Evolutionary conservation across 208 protist species (phyloP), one percentile per base, ranked within the genome.

Genomic region (Leishmania mexicana): DNA sequence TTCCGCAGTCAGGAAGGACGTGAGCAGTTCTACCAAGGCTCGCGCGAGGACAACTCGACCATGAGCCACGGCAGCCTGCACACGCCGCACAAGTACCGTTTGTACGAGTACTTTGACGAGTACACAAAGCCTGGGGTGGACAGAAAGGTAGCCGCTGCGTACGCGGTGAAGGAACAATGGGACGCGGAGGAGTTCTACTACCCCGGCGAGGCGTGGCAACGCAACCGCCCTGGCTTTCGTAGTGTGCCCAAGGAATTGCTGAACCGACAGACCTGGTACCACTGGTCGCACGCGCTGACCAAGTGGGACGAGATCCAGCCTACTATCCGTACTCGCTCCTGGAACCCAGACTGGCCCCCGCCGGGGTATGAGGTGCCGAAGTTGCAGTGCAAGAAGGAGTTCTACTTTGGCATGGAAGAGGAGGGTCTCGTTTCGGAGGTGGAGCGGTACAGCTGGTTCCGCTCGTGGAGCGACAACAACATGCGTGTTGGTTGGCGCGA

Each of bases 71-170:
- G 90, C 17, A 90, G 88, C 54, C 80, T 95, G 51, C 92, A 97
- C 85, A 95, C 92, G 24, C 94, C 94, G 13, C 86, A 84, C 80
- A 88, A 96, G 54, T 96, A 97, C 81, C 92, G 92, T 53, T 79
- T 97, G 54, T 94, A 97, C 86, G 93, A 97, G 76, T 92, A 97
- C 87, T 97, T 97, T 85, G 94, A 97, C 78, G 92, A 96, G 85
- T 97, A 97, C 83, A 96, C 92, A 75, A 93, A 95, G 81, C 94
- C 94, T 45, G 94, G 94, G 21, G 85, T 89, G 13, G 88, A 97
- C 81, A 84, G 79, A 53, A 97, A 97, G 85, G 81, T 93, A 8
- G 93, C 90, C 17, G 94, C 91, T 7, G 88, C 78, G 83, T 90
- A 92, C 71, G 94, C 94, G 42, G 88, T 97, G 38, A 96, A 95